Evolutionary conservation across 805 yeast species (phyloP).

Genomic region (Phaffomyces thermotolerans): DNA sequence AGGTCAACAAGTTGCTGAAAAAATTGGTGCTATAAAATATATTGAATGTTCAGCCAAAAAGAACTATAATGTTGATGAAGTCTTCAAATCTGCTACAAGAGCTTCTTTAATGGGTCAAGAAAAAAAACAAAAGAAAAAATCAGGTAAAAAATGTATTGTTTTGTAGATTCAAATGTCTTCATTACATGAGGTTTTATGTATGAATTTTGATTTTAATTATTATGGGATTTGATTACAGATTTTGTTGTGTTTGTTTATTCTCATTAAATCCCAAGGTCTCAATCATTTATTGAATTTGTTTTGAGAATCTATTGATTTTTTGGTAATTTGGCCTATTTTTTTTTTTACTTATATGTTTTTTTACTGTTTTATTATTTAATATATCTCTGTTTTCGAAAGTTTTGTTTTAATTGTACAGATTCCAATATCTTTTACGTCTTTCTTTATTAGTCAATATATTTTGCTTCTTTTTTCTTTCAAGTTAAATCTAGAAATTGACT

Average conservation of each 20-base stretch:
- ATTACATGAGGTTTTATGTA: background rate
- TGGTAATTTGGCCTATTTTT: no score
- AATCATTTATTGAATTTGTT: background rate
- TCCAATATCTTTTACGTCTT: no score
- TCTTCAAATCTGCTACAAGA: slow-evolving; percentile 86
- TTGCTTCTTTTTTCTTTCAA: no score
- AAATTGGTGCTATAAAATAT: slow-evolving; percentile 81
- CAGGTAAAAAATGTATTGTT: slow-evolving; percentile 50
- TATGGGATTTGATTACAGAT: background rate
- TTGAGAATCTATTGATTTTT: background rate
- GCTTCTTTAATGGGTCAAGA: slow-evolving; percentile 63
- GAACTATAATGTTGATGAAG: slow-evolving; percentile 88
- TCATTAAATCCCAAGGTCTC: no score
- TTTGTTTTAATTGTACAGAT: no score
- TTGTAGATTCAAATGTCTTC: slow-evolving; percentile 32
- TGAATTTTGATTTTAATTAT: background rate
- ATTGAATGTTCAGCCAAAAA: slow-evolving; percentile 91
- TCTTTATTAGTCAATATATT: no score
- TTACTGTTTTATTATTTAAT: background rate
- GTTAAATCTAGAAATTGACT: no score
- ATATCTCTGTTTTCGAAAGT: no score
- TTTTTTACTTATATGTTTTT: background rate
- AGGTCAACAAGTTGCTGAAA: slow-evolving; percentile 82
- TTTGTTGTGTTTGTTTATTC: no score
- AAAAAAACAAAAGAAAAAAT: slow-evolving; percentile 43